Evolutionary conservation across 768 basidiomycete species (phyloP).

Genomic region (Russula emetica): DNA sequence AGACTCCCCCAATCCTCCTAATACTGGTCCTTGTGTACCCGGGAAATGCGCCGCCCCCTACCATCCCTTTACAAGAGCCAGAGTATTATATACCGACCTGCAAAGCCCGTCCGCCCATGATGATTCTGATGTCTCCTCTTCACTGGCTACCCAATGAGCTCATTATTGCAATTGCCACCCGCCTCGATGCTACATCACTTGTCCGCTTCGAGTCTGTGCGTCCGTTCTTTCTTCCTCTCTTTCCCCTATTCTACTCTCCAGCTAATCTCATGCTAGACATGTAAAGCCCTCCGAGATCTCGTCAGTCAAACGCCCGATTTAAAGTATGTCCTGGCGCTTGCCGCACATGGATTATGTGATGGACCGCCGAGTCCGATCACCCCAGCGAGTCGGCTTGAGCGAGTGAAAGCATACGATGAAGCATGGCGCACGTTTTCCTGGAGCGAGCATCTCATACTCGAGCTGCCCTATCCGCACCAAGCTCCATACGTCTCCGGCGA

Average conservation of each 20-base stretch:
- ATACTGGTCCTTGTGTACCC: not conserved
- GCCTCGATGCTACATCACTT: not conserved
- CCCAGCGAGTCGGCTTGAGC: not conserved
- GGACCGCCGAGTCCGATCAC: slow-evolving; percentile 9
- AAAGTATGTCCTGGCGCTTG: slow-evolving; percentile 1
- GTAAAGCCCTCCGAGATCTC: not conserved
- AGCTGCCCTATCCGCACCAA: not conserved
- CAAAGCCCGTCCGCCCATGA: not conserved
- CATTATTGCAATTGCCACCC: not conserved
- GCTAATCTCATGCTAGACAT: not conserved
- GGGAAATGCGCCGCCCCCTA: not conserved
- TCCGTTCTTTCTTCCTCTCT: not conserved
- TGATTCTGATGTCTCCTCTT: not conserved
- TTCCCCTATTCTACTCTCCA: no score
- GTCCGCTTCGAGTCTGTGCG: slow-evolving; percentile 3
- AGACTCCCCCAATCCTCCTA: not conserved
- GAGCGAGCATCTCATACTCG: not conserved
- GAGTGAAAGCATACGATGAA: not conserved
- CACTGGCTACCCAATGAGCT: not conserved
- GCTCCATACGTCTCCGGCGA: not conserved
- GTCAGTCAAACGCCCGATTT: not conserved
- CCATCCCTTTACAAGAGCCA: not conserved
- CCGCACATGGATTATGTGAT: slow-evolving; percentile 2
- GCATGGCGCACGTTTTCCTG: slow-evolving; percentile 13
- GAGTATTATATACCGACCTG: not conserved